Base-by-base conservation (phyloP, 2,329 filamentous ascomycete species). In the Blumeria graminis region DNA sequence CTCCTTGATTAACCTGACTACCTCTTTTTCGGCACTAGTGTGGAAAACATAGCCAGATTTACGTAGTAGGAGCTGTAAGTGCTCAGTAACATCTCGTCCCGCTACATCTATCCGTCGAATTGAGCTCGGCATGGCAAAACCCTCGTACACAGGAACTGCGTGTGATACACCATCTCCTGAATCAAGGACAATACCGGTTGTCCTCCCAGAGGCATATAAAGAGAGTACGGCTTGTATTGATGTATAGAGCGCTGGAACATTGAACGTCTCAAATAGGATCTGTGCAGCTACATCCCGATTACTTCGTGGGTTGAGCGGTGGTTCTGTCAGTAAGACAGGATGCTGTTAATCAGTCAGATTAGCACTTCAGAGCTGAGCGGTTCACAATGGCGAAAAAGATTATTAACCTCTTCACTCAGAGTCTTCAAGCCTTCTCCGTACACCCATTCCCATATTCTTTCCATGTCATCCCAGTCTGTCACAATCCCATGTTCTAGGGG, bases 381-480 rank as follows among this genome's bases (percentile, higher is more conserved):
- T 52, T 52, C 7, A 32, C 22, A 22, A 33, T 32, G 22, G 22
- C 22, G 11, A 32, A 28, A 9, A 52, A 35, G 28, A n/a, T 14
- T 61, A 62, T 72, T 68, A 69, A 89, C 85, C 77, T 98, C 92
- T 76, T 98, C 92, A 70, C 89, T 95, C 67, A 95, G 76, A 54
- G 90, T 94, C 74, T 95, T 96, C 65, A 98, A 70, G 61, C 93
- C 92, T 66, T 95, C 90, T 57, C 86, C 86, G 69, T 96, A 98
- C 56, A 98, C 88, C 67, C 94, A 92, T 65, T 93, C 86, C 92
- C 92, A 98, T 71, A 98, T 98, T 72, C 87, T 82, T 74, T 98
- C 92, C 92, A 98, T 98, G 67, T 98, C 92, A 68, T 96, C 92
- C 92, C 92, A 98, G 70, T 98, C 88, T 63, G 92, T 98, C 60